Percentiles rank a stretch among this genome's conserved stretches.
These are phyloP conservation scores for Coemansia sp. DNA, from an alignment of 371 early-diverging fungal genomes.

Conservation along the genomic window DNA sequence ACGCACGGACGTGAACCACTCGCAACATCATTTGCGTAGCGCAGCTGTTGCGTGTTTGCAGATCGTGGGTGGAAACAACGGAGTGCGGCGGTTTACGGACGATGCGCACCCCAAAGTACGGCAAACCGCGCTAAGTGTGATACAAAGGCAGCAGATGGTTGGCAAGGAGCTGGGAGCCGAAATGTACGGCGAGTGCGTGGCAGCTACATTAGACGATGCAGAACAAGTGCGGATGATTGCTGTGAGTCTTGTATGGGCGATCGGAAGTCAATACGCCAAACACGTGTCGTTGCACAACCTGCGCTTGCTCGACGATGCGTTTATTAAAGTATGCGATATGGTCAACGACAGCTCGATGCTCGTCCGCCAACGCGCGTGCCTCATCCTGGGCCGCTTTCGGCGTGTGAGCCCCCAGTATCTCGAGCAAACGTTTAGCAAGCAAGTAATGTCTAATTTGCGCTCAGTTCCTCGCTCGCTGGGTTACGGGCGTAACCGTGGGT, in stretches of 20 bases:
- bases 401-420: constrained; percentile 60
- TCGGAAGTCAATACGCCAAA: constrained; percentile 53
- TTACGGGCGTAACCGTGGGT: not conserved
- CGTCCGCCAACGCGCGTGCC: constrained; percentile 67
- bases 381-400: constrained; percentile 63
- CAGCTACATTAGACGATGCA: constrained; percentile 62
- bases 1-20: constrained; percentile 27
- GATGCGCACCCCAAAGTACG: constrained; percentile 48
- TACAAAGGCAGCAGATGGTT: constrained; percentile 33
- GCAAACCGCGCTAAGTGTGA: constrained; percentile 22
- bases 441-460: constrained; percentile 66
- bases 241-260: constrained; percentile 59
- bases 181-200: constrained; percentile 62
- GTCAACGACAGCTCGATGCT: constrained; percentile 69
- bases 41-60: constrained; percentile 18
- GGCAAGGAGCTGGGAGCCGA: constrained; percentile 23
- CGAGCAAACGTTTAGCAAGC: constrained; percentile 73
- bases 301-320: constrained; percentile 73
- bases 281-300: constrained; percentile 43
- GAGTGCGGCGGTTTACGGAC: constrained; percentile 31
- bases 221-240: constrained; percentile 70
- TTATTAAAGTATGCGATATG: constrained; percentile 72
- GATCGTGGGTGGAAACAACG: not conserved
- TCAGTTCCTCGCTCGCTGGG: constrained; percentile 25
- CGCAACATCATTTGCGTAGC: constrained; percentile 45